These are phyloP conservation scores for Aureococcus anophagefferens DNA, from an alignment of 108 stramenopile genomes.

Conservation along the genomic window DNA sequence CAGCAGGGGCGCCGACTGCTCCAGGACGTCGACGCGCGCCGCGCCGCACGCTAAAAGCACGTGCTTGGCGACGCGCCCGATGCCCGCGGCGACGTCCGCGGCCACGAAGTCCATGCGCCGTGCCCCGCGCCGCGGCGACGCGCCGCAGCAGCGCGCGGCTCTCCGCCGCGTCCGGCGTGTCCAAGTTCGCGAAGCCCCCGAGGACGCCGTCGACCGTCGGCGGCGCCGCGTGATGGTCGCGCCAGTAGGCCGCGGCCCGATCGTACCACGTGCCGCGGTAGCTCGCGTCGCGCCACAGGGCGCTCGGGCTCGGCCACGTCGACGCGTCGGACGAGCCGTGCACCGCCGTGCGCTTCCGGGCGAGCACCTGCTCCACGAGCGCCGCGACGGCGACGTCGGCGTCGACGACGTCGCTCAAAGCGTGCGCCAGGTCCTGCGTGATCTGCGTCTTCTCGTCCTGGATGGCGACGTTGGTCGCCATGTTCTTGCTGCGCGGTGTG, in stretches of 20 bases:
- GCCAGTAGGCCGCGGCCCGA: conserved; percentile 36
- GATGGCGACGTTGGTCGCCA: too few species aligned
- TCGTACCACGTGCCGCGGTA: conserved; percentile 20
- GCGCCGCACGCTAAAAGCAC: conserved; percentile 12
- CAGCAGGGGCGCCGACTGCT: conserved; percentile 33
- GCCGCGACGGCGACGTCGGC: not conserved
- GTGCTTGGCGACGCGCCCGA: conserved; percentile 40
- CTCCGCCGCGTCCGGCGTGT: conserved; percentile 23
- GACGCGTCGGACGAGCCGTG: not conserved
- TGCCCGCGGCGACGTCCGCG: conserved; percentile 31
- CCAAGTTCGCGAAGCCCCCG: conserved; percentile 34
- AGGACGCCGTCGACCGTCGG: conserved; percentile 33
- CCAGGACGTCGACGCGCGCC: conserved; percentile 27
- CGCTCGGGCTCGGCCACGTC: not conserved
- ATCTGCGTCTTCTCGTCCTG: too few species aligned
- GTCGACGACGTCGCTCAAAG: too few species aligned
- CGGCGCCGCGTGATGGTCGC: conserved; percentile 25
- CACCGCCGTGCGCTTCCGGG: not conserved
- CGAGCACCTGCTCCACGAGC: not conserved
- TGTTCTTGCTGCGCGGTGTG: too few species aligned
- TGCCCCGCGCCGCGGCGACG: too few species aligned
- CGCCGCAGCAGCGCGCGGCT: conserved; percentile 6
- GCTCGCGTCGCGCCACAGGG: not conserved
- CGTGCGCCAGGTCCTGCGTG: too few species aligned
- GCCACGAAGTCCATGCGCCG: not conserved